Conservation (phyloP, 805 yeast genomes). For the Candida bentonensis region DNA sequence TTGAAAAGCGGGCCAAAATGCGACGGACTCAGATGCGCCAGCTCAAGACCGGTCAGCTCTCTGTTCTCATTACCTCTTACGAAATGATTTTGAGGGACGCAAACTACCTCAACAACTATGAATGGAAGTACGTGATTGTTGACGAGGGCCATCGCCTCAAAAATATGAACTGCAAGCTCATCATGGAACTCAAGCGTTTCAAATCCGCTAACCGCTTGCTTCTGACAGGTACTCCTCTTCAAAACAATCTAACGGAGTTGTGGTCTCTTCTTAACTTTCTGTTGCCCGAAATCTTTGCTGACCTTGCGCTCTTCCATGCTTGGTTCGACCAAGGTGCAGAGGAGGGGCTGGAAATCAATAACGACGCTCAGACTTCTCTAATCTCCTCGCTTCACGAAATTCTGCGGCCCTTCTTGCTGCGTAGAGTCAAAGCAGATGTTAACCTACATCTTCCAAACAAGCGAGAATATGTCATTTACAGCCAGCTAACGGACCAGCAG, state of each 20-base stretch:
- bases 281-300: constrained; percentile 85
- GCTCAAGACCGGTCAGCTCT: constrained; percentile 15
- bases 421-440: constrained; percentile 70
- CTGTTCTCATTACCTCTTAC: constrained; percentile 67
- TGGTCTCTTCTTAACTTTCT: constrained; percentile 90
- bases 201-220: constrained; percentile 51
- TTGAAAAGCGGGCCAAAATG: constrained; percentile 37
- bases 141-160: constrained; percentile 95
- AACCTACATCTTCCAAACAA: constrained; percentile 65
- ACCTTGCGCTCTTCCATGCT: constrained; percentile 73
- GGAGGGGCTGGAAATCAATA: constrained; percentile 32
- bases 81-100: constrained; percentile 67
- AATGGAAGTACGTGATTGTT: constrained; percentile 77
- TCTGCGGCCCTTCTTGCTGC: constrained; percentile 69
- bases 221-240: constrained; percentile 93
- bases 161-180: constrained; percentile 64
- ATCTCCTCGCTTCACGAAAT: constrained; percentile 75
- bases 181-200: constrained; percentile 55
- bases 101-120: constrained; percentile 32
- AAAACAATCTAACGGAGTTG: constrained; percentile 75
- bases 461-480: constrained; percentile 73
- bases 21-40: constrained; percentile 17
- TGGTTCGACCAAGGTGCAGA: constrained; percentile 69
- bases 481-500: constrained; percentile 53
- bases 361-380: constrained; percentile 43